Evolutionary conservation across 768 basidiomycete genomes (phyloP).

Genomic region (Tephrocybe sp.): DNA sequence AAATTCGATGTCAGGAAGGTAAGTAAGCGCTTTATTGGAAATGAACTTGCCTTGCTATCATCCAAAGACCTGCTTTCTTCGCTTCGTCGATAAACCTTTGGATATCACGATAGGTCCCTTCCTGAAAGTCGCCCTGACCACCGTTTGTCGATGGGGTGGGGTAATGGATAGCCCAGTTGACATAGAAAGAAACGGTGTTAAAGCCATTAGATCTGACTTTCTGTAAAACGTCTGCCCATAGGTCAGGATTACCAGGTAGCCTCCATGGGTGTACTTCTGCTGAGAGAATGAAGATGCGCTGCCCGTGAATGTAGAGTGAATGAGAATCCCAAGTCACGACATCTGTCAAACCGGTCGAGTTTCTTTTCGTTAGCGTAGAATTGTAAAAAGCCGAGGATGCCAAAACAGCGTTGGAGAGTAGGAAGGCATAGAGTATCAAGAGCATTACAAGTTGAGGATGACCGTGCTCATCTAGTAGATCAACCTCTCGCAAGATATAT

Average conservation of each 20-base stretch:
- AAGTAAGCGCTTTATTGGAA: background rate
- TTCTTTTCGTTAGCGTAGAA: conserved; percentile 19
- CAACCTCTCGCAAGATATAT: conserved; percentile 1
- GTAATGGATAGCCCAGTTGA: conserved; percentile 58
- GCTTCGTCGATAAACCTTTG: conserved; percentile 53
- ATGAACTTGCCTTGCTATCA: conserved; percentile 46
- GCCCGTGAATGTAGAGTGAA: conserved; percentile 57
- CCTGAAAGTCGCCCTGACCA: conserved; percentile 48
- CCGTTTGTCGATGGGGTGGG: conserved; percentile 45
- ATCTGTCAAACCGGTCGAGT: conserved; percentile 46
- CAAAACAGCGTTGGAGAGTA: conserved; percentile 14
- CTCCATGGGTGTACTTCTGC: conserved; percentile 69
- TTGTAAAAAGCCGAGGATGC: conserved; percentile 6
- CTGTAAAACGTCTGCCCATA: conserved; percentile 62
- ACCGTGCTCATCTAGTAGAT: no score
- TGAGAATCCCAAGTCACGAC: conserved; percentile 60
- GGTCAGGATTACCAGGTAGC: conserved; percentile 46
- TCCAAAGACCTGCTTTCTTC: conserved; percentile 52
- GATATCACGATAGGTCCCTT: conserved; percentile 50
- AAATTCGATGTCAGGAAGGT: background rate
- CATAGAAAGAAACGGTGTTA: conserved; percentile 60
- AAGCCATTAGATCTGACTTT: conserved; percentile 64
- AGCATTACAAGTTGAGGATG: conserved; percentile 8
- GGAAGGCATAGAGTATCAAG: conserved; percentile 6
- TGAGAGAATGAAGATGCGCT: conserved; percentile 56